Conservation (phyloP, 331 rosid genomes). For the Phaseolus coccineus region DNA sequence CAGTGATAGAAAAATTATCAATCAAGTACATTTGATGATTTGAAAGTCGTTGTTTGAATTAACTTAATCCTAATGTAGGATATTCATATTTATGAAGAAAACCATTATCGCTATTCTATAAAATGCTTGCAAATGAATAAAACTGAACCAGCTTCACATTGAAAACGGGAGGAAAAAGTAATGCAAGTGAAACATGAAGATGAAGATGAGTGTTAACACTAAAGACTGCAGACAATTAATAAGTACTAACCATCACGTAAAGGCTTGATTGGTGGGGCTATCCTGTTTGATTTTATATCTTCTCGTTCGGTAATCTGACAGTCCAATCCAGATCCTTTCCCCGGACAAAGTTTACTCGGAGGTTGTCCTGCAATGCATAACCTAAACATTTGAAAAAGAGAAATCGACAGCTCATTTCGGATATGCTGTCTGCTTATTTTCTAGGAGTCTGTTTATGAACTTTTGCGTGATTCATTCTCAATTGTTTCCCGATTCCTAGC, state of each 20-base stretch:
- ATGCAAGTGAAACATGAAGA: slow-evolving; percentile 31
- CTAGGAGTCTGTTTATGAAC: neutral
- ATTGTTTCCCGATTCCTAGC: slow-evolving; percentile 1
- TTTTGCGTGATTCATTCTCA: slow-evolving; percentile 10
- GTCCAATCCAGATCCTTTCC: slow-evolving; percentile 50
- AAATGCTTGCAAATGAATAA: slow-evolving; percentile 18
- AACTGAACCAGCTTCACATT: neutral
- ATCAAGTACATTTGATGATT: slow-evolving; percentile 6
- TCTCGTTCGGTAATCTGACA: slow-evolving; percentile 41
- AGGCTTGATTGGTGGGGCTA: slow-evolving; percentile 53
- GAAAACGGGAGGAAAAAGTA: neutral
- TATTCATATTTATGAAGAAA: slow-evolving; percentile 17
- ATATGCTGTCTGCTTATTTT: slow-evolving; percentile 3
- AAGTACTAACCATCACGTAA: slow-evolving; percentile 68
- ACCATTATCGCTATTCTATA: neutral
- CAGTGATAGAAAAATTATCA: slow-evolving; percentile 15
- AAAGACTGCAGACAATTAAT: slow-evolving; percentile 1
- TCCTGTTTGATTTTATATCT: slow-evolving; percentile 52
- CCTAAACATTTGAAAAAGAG: slow-evolving; percentile 43
- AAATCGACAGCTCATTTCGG: slow-evolving; percentile 26
- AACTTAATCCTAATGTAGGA: slow-evolving; percentile 21
- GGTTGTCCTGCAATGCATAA: slow-evolving; percentile 55
- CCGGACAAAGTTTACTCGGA: slow-evolving; percentile 40
- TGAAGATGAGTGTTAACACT: slow-evolving; percentile 23
- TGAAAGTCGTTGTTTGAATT: neutral